Evolutionary conservation across 208 protist species (phyloP).

Genomic region (Trypanosoma cruzi): DNA sequence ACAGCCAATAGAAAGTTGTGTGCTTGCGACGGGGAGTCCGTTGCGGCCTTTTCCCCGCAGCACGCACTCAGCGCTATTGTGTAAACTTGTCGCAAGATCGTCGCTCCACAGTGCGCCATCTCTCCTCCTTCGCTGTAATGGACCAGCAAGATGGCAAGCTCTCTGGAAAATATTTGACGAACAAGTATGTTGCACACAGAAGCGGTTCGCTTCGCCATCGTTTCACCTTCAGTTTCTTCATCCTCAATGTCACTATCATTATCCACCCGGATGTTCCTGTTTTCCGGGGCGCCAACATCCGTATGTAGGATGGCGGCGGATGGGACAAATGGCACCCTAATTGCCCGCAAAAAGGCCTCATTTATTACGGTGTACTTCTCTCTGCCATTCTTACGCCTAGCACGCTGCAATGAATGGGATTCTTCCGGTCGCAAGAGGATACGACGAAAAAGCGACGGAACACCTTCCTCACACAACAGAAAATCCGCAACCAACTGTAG

Average conservation of each 20-base stretch:
- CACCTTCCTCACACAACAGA: slow-evolving; percentile 24
- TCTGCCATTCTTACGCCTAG: slow-evolving; percentile 20
- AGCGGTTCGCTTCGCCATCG: background rate
- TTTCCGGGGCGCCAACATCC: background rate
- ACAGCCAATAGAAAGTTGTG: slow-evolving; percentile 17
- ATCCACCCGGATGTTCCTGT: background rate
- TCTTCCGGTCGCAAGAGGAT: slow-evolving; percentile 4
- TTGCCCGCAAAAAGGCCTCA: slow-evolving; percentile 22
- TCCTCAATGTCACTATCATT: slow-evolving; percentile 6
- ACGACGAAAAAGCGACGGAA: slow-evolving; percentile 17
- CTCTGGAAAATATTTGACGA: slow-evolving; percentile 21
- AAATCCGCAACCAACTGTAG: slow-evolving; percentile 27
- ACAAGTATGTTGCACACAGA: slow-evolving; percentile 13
- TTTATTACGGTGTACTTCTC: slow-evolving; percentile 5
- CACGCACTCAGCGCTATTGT: slow-evolving; percentile 13
- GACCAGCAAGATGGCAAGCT: slow-evolving; percentile 24
- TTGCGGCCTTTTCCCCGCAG: background rate
- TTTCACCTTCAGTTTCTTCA: slow-evolving; percentile 1
- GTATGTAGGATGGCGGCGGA: background rate
- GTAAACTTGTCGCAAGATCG: slow-evolving; percentile 24
- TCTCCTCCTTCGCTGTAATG: background rate
- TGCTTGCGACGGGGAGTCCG: background rate
- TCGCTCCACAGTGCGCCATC: background rate
- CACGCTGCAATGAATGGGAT: background rate
- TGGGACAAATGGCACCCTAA: slow-evolving; percentile 25